A percentile compares a stretch with the other conserved stretches of the same genome.
Conservation (phyloP, 345 rosid species). For the Brassica cretica region DNA sequence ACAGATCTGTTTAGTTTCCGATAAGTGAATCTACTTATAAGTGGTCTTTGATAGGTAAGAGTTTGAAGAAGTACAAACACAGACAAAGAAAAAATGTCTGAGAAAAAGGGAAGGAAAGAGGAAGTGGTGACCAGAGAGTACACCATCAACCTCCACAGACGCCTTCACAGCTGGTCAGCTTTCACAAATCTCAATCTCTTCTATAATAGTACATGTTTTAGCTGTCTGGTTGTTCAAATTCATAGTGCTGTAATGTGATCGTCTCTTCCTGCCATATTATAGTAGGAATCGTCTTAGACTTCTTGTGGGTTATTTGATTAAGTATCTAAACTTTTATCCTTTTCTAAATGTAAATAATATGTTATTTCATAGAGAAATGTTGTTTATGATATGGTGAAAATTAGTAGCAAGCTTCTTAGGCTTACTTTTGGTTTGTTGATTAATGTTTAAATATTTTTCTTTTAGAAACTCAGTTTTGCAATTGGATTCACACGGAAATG, state of each 20-base stretch:
- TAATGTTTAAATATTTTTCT: no score
- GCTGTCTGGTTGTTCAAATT: not conserved
- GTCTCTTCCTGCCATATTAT: not conserved
- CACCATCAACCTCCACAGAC: conserved; percentile 69
- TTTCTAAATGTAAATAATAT: not conserved
- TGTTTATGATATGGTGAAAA: no score
- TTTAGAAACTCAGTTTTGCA: no score
- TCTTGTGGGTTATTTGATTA: not conserved
- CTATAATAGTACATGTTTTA: not conserved
- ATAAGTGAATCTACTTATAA: not conserved
- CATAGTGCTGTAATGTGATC: not conserved
- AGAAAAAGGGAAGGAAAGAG: conserved; percentile 57
- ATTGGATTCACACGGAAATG: not conserved
- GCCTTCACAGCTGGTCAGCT: conserved; percentile 62
- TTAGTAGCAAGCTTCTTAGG: no score
- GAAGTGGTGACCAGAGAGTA: conserved; percentile 74
- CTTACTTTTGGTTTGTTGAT: no score
- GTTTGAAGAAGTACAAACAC: conserved; percentile 16
- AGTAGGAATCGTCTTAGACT: not conserved
- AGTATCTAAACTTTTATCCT: not conserved
- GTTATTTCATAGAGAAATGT: not conserved
- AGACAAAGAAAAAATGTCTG: conserved; percentile 48
- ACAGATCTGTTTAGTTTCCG: conserved; percentile 6
- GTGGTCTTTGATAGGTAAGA: conserved; percentile 8
- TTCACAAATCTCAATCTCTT: not conserved